Evolutionary conservation across 176 grass and related monocot species (phyloP), one percentile per base, ranked within the genome.

Genomic region (Aegilops sharonensis): DNA sequence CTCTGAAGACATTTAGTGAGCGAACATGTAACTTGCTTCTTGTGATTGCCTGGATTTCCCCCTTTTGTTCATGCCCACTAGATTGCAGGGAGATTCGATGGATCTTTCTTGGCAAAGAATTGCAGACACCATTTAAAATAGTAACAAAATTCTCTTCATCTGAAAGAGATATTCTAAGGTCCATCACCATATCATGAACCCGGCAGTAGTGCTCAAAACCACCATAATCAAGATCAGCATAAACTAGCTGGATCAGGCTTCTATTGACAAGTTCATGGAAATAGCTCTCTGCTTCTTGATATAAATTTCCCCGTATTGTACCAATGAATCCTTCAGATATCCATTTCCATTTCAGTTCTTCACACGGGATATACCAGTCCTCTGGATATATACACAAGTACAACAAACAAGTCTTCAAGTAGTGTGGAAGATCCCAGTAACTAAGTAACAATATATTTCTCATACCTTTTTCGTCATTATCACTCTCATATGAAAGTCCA

Each of bases 151-250:
- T 60, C 75, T 78, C 75, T 57, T 78, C 30, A 36, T n/a, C 18
- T 37, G 76, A 34, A 10, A 37, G 0, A 4, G 32, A 78, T 23
- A 13, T 61, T 21, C 61, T 13, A 15, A 78, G 32, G 20, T 78
- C 76, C 20, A 60, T 52, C 10, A 78, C 52, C 76, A 78, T 61
- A 78, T 78, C 76, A 78, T 78, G 76, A 11, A 78, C 69, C 9
- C 8, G 37, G 23, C 69, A 72, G 14, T 25, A 25, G 25, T 25
- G 25, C 25, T 25, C 25, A 25, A 25, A 25, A 25, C 25, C 25
- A 25, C 25, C 25, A 25, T 25, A 25, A 25, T 25, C 25, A 25
- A 25, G 25, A 25, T 25, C 25, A 25, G 25, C 25, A 25, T 25
- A 25, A 25, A 25, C 35, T 37, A 37, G 1, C 36, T 37, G 36